A percentile compares a stretch with the other conserved stretches of the same genome.
Conservation (phyloP, 2,329 filamentous ascomycete species). For the Colletotrichum noveboracense region DNA sequence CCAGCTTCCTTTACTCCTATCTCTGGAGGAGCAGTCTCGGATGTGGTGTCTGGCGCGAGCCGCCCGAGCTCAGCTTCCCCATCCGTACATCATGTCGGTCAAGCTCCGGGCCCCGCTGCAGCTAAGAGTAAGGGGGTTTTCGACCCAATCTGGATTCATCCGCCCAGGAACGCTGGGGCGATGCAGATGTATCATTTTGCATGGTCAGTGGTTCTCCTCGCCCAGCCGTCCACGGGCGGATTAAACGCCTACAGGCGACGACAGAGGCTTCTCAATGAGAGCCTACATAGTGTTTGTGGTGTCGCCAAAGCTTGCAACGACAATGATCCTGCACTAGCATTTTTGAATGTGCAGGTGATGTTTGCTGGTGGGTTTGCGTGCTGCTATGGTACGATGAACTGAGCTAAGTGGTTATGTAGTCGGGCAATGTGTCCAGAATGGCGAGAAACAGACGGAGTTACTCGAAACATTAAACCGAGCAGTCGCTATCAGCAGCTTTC, state of each 20-base stretch:
- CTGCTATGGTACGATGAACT: too few species aligned
- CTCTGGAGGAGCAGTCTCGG: slow-evolving; percentile 25
- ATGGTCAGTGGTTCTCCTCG: slow-evolving; percentile 44
- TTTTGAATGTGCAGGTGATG: slow-evolving; percentile 10
- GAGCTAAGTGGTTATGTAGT: not conserved
- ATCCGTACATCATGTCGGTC: not conserved
- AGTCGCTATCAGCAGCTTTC: not conserved
- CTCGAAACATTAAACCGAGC: not conserved
- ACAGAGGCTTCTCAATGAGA: slow-evolving; percentile 12
- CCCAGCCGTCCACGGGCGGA: not conserved
- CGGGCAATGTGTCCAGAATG: slow-evolving; percentile 6
- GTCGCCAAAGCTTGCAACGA: slow-evolving; percentile 27
- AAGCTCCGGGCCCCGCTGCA: slow-evolving; percentile 24
- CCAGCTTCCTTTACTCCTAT: slow-evolving; percentile 35
- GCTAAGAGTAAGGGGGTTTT: slow-evolving; percentile 39
- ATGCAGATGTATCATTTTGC: slow-evolving; percentile 57
- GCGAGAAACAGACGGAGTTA: not conserved
- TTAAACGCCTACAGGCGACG: slow-evolving; percentile 45
- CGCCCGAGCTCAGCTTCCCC: not conserved
- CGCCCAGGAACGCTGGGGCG: slow-evolving; percentile 47
- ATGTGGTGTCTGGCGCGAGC: not conserved
- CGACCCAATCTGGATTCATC: slow-evolving; percentile 51
- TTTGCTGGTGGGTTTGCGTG: not conserved
- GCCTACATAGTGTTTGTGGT: slow-evolving; percentile 40
- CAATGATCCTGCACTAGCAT: not conserved